phyloP scores from a whole-genome alignment of 495 filamentous ascomycete genomes.

The Thermochaetoides thermophila region DNA sequence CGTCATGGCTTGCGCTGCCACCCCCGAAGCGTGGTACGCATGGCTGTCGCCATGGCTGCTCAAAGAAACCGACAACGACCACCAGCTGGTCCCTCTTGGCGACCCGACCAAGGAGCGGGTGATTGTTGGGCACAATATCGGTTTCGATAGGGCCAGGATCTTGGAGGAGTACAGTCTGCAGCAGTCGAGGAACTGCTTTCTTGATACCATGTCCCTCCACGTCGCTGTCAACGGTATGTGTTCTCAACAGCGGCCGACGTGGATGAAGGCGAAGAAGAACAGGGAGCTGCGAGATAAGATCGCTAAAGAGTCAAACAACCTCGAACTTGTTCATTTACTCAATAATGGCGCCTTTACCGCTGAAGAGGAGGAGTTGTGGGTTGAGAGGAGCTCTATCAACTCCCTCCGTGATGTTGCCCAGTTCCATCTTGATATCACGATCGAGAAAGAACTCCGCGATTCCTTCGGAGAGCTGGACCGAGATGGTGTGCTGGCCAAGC shows the following conservation, averaged over 20 bases:
- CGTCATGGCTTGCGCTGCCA: constrained; percentile 89
- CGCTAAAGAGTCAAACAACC: constrained; percentile 49
- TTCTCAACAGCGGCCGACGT: constrained; percentile 85
- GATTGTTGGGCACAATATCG: constrained; percentile 89
- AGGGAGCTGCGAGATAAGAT: constrained; percentile 73
- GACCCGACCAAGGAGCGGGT: constrained; percentile 53
- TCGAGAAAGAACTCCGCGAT: constrained; percentile 81
- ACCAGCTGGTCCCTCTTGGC: constrained; percentile 77
- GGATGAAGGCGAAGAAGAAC: constrained; percentile 90
- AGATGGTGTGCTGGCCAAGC: constrained; percentile 45
- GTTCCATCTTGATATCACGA: constrained; percentile 82
- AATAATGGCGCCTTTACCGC: constrained; percentile 51
- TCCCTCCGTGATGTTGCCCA: constrained; percentile 91
- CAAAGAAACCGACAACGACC: constrained; percentile 57
- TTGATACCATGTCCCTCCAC: constrained; percentile 98
- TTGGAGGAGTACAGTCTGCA: constrained; percentile 75
- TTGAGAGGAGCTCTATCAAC: constrained; percentile 86
- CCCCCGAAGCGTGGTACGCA: constrained; percentile 82
- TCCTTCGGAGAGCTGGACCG: constrained; percentile 74
- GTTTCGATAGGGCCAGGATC: constrained; percentile 82
- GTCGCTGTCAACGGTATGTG: constrained; percentile 99
- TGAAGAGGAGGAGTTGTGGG: constrained; percentile 90
- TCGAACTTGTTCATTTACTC: constrained; percentile 57
- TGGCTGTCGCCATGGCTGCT: constrained; percentile 96
- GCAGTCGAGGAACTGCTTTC: constrained; percentile 71